A percentile compares a stretch with the other conserved stretches of the same genome.
These are phyloP conservation scores for Cyberlindnera maritima DNA, from an alignment of 805 yeast species.

Conservation along the genomic window DNA sequence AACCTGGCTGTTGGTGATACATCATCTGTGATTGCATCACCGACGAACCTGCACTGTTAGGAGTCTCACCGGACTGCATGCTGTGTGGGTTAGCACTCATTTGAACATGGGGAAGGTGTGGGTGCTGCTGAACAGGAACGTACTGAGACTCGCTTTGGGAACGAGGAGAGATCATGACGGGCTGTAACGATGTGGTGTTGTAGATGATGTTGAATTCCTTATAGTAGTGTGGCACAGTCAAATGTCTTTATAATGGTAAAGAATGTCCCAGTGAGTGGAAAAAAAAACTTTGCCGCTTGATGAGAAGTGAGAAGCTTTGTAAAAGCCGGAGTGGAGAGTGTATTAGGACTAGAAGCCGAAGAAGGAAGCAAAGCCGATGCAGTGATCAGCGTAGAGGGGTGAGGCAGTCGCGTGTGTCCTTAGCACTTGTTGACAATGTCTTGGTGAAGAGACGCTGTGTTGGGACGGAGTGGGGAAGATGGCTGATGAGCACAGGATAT, in stretches of 20 bases:
- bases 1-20: background rate
- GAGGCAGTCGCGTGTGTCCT: too few species aligned
- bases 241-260: background rate
- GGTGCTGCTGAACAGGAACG: background rate
- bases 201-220: too few species aligned
- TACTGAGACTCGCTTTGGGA: slow-evolving; percentile 10
- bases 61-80: background rate
- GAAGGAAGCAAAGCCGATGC: background rate
- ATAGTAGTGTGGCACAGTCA: too few species aligned
- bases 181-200: background rate
- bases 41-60: background rate
- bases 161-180: slow-evolving; percentile 9
- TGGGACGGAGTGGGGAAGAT: too few species aligned
- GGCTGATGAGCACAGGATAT: too few species aligned
- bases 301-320: background rate
- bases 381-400: background rate
- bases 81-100: background rate
- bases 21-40: background rate
- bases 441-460: too few species aligned
- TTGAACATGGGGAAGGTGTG: background rate
- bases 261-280: background rate
- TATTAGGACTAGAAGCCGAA: too few species aligned
- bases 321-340: too few species aligned
- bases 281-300: background rate
- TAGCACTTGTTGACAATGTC: too few species aligned